Base-by-base conservation (phyloP, 768 basidiomycete genomes). In the Macrolepiota dolichaula region DNA sequence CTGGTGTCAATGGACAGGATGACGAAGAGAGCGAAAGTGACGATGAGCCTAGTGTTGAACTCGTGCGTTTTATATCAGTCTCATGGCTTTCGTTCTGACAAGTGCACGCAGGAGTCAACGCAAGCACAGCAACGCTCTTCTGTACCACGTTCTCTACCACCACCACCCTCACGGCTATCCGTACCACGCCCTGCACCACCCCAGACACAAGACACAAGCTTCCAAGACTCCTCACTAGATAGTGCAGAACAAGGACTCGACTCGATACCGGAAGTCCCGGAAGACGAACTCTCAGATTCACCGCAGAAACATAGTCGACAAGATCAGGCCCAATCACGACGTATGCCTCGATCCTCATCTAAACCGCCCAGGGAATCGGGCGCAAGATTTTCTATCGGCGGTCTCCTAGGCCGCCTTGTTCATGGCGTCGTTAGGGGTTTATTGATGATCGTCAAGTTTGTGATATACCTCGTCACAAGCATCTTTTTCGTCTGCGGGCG, bases 181-280 rank as follows among this genome's bases (percentile, higher is more conserved):
- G 65, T 77, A 32, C 77, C 78, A 7, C 76, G 79, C 19, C 80
- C 82, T 13, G 71, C 74, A 19, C 81, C 84, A 17, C 79, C 79
- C 13, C 72, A 76, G 60, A 65, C 79, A 12, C 72, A 76, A 59
- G 65, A 72, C 42, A 50, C 11, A 29, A 66, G 25, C 65, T 64
- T 36, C 62, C 70, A 53, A 17, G 76, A 82, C 29, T 73, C 73
- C 9, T 79, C 81, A 2, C 65, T 78, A 51, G 69, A 70, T 38
- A 77, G 82, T 25, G 72, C 78, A 32, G 83, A 84, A 60, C 77
- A 80, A 64, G 81, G 83, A 1, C 78, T 91, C 27, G 74, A 82
- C 24, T 82, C 86, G 7, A 88, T 91, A 66, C 77, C 81, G 4
- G 90, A 91, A 75, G 76, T 78, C n/a, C 58, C 57, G 29, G 85